Evolutionary conservation across 164 flowering plant genomes (phyloP).

Genomic region (Sextonia rubra): DNA sequence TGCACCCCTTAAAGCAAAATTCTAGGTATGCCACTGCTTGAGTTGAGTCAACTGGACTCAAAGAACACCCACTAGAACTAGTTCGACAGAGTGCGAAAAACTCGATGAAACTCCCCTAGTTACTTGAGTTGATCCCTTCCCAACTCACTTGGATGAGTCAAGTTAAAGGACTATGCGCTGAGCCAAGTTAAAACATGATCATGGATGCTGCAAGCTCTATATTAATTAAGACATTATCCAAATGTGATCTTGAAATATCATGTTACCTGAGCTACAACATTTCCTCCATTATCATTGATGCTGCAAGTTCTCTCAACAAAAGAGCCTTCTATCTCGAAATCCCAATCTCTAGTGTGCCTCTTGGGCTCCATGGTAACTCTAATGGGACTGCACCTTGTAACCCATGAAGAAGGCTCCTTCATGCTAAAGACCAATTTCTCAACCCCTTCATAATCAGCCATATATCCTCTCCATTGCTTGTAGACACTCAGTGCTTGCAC

Average conservation of each 20-base stretch:
- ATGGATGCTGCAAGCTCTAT: too few relatives aligned
- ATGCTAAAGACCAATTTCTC: slow-evolving; percentile 54
- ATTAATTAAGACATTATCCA: not conserved
- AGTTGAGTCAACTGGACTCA: too few relatives aligned
- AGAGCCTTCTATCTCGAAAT: slow-evolving; percentile 60
- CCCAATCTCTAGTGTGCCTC: slow-evolving; percentile 30
- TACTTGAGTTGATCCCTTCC: too few relatives aligned
- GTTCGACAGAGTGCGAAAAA: too few relatives aligned
- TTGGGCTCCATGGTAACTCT: slow-evolving; percentile 34
- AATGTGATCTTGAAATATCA: not conserved
- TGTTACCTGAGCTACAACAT: slow-evolving; percentile 62
- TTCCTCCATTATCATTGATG: slow-evolving; percentile 51
- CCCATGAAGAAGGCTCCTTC: slow-evolving; percentile 49
- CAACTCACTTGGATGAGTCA: too few relatives aligned
- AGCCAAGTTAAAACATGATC: too few relatives aligned
- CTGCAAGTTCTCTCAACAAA: slow-evolving; percentile 55
- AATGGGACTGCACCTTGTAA: slow-evolving; percentile 28
- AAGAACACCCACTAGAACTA: too few relatives aligned
- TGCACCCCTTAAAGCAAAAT: too few relatives aligned
- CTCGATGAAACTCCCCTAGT: too few relatives aligned
- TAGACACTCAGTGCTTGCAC: slow-evolving; percentile 58
- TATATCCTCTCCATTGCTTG: slow-evolving; percentile 67
- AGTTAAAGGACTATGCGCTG: too few relatives aligned
- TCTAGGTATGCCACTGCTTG: too few relatives aligned
- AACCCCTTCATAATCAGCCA: slow-evolving; percentile 43